These are phyloP conservation scores for Austroboletus eburneus DNA, from an alignment of 768 basidiomycete species.

Conservation along the genomic window DNA sequence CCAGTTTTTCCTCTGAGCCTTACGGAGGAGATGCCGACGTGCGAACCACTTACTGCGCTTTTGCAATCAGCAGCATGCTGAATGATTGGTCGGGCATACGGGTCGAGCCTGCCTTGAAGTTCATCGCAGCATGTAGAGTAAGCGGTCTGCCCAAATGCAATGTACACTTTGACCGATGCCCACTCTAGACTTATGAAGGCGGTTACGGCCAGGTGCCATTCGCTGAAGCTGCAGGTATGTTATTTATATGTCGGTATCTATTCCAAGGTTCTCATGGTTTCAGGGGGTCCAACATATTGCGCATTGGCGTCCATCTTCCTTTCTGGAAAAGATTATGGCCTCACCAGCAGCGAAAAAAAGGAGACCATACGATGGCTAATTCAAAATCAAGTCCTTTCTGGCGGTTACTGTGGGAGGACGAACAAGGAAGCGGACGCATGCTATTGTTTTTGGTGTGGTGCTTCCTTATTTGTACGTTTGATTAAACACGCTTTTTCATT, in stretches of 20 bases:
- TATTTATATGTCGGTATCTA: neutral
- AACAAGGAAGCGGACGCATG: slow-evolving; percentile 89
- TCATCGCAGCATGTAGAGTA: slow-evolving; percentile 72
- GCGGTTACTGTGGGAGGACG: slow-evolving; percentile 87
- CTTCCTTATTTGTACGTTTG: slow-evolving; percentile 60
- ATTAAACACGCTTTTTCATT: neutral
- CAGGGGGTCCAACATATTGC: slow-evolving; percentile 94
- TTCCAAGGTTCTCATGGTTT: neutral
- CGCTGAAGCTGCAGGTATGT: slow-evolving; percentile 78
- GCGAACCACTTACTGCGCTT: slow-evolving; percentile 83
- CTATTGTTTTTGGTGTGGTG: slow-evolving; percentile 96
- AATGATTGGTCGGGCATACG: slow-evolving; percentile 76
- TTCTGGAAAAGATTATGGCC: slow-evolving; percentile 27
- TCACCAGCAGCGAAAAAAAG: slow-evolving; percentile 38
- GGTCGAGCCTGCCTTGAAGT: slow-evolving; percentile 53
- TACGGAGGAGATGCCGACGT: slow-evolving; percentile 70
- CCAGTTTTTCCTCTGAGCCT: slow-evolving; percentile 71
- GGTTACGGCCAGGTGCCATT: slow-evolving; percentile 82
- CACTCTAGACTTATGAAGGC: slow-evolving; percentile 79
- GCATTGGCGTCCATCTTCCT: slow-evolving; percentile 73
- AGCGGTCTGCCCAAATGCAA: slow-evolving; percentile 15
- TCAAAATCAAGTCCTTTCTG: slow-evolving; percentile 57
- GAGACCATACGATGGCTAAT: slow-evolving; percentile 73
- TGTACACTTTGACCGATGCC: neutral
- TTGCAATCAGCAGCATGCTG: slow-evolving; percentile 75